Evolutionary conservation across 768 basidiomycete species (phyloP), one percentile per base, ranked within the genome.

Genomic region (Macrolepiota albuminosa): DNA sequence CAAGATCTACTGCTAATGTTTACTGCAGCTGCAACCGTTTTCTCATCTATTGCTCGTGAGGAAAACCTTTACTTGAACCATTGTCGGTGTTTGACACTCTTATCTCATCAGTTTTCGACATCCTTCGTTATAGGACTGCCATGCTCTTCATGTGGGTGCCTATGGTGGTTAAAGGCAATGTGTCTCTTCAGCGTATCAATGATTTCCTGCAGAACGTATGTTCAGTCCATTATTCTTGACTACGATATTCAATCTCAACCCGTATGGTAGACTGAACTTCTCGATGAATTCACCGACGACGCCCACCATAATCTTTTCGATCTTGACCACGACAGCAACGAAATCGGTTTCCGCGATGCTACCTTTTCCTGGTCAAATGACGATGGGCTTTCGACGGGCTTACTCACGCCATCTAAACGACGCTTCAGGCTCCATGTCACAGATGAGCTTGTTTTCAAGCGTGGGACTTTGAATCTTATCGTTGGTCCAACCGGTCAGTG

Each of bases 161-260:
- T 31, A 46, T 61, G 40, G 10, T 56, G 1, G 50, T 68, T 29
- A 62, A 68, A 71, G 84, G 78, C 53, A 84, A 84, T 67, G 87
- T 91, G 3, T 87, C 87, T 4, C 65, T 90, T 2, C 81, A 83
- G 52, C 81, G 89, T 68, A 60, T 79, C 5, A 61, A 71, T 26
- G 69, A 75, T 42, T 79, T 79, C 59, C 60, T 81, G 36, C 64
- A 70, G 37, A 68, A 75, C 18, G 77, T 77, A 46, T 7, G 67
- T 48, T 48, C 33, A 6, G 24, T 47, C 31, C 10, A 5, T 34
- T 21, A 29, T 10, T 39, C n/a, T 45, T 31, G 14, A 4, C 8
- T 36, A 10, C 51, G 7, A 18, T n/a, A 26, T n/a, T 36, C 10
- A 34, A 1, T 4, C 14, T 21, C 50, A 56, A 8, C 1, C 18